A percentile compares a stretch with the other conserved stretches of the same genome.
phyloP scores from a whole-genome alignment of 805 yeast species.

The Yamadazyma takamatsuzukensis region DNA sequence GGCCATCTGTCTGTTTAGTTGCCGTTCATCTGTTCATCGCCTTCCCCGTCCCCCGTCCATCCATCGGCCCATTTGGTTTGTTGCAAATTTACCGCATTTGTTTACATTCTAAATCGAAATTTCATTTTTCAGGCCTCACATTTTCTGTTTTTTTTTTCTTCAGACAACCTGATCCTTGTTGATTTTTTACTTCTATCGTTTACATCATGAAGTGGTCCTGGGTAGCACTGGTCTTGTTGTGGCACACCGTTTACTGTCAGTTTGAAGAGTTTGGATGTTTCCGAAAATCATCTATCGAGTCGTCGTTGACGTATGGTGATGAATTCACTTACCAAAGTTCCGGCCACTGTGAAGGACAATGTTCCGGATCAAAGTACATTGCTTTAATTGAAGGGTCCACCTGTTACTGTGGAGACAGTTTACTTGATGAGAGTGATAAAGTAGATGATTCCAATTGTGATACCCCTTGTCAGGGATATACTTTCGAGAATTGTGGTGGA shows the following conservation, averaged over 20 bases:
- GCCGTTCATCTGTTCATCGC: no score
- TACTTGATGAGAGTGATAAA: constrained; percentile 19
- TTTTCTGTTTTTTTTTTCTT: no score
- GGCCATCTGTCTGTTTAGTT: no score
- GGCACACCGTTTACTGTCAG: no score
- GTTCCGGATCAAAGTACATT: constrained; percentile 41
- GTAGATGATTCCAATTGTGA: constrained; percentile 26
- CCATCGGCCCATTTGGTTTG: no score
- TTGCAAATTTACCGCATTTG: no score
- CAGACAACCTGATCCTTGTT: no score
- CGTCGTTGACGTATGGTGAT: constrained; percentile 40
- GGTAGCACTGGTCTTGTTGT: no score
- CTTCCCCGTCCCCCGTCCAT: no score
- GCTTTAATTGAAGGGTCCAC: constrained; percentile 33
- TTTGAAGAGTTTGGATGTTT: constrained; percentile 25
- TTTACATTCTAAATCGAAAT: constrained; percentile 1
- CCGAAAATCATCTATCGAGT: constrained; percentile 23
- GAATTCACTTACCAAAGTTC: constrained; percentile 57
- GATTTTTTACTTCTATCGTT: no score
- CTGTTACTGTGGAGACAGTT: constrained; percentile 39
- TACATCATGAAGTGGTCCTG: no score
- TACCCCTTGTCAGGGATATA: constrained; percentile 35
- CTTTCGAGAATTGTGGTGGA: constrained; percentile 39
- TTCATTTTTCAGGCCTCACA: no score
- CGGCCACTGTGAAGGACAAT: constrained; percentile 49